These are phyloP conservation scores for Ascochyta lentis DNA, from an alignment of 2,329 filamentous ascomycete genomes.

Conservation along the genomic window DNA sequence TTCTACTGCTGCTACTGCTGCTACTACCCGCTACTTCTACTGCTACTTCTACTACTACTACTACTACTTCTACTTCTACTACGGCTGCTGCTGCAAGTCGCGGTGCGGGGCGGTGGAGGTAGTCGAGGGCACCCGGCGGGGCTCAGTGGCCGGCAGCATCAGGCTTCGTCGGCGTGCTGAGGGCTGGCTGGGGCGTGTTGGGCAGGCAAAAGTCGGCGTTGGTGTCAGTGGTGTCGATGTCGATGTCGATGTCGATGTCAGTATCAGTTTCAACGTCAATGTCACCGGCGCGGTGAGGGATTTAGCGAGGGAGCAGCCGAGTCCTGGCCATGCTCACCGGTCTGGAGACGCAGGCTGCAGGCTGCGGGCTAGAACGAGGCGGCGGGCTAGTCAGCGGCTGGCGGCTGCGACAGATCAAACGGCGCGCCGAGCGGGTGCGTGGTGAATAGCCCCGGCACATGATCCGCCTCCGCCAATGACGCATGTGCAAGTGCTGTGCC, in stretches of 20 bases:
- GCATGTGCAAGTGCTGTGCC: neutral
- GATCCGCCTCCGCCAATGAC: neutral
- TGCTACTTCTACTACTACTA: too few species aligned
- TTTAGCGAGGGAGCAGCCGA: slow-evolving; percentile 8
- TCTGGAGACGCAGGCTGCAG: neutral
- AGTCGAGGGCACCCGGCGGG: slow-evolving; percentile 3
- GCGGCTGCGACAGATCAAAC: neutral
- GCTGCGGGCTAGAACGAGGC: neutral
- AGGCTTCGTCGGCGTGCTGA: neutral
- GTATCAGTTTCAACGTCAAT: neutral
- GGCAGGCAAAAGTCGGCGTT: neutral
- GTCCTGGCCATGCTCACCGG: slow-evolving; percentile 4
- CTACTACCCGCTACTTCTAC: too few species aligned
- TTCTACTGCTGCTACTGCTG: neutral
- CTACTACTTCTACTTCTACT: too few species aligned
- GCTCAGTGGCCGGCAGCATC: slow-evolving; percentile 3
- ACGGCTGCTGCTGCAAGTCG: neutral
- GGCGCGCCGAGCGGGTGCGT: slow-evolving; percentile 2
- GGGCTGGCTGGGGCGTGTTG: neutral
- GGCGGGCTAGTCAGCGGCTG: neutral
- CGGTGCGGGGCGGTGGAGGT: neutral
- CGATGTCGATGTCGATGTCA: too few species aligned
- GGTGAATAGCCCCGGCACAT: slow-evolving; percentile 3
- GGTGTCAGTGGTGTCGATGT: neutral
- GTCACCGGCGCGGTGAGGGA: slow-evolving; percentile 1